Evolutionary conservation across 352 stramenopile species (phyloP).

Genomic region (Pythium chondricola): DNA sequence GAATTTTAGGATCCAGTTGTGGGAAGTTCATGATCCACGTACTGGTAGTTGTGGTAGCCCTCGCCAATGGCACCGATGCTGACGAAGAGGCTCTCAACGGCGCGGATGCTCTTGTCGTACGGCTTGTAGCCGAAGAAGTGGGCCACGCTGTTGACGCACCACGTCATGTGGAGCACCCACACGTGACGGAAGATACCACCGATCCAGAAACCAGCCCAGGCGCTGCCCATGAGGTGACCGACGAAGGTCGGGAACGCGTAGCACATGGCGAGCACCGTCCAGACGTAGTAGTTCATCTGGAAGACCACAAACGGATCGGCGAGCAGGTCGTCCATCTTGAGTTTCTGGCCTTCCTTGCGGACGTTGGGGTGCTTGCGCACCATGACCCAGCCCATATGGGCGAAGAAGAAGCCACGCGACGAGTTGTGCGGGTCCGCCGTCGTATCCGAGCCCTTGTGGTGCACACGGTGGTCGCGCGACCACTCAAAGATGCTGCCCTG

Average conservation of each 20-base stretch:
- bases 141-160: constrained; percentile 97
- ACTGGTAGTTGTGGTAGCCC: constrained; percentile 99
- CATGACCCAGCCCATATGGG: constrained; percentile 99
- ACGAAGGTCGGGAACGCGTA: constrained; percentile 93
- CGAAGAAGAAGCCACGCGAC: constrained; percentile 97
- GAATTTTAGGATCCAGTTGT: not conserved
- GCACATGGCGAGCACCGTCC: constrained; percentile 93
- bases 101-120: constrained; percentile 94
- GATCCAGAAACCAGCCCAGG: constrained; percentile 95
- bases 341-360: constrained; percentile 83
- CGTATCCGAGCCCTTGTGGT: constrained; percentile 98
- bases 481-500: constrained; percentile 98
- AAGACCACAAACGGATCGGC: constrained; percentile 93
- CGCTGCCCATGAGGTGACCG: constrained; percentile 85
- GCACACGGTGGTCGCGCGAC: constrained; percentile 97
- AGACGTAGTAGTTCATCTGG: constrained; percentile 93
- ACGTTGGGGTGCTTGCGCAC: constrained; percentile 96
- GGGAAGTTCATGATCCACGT: no score
- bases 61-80: constrained; percentile 94
- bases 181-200: constrained; percentile 94
- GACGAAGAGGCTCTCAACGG: constrained; percentile 96
- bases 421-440: constrained; percentile 95
- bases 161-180: constrained; percentile 97
- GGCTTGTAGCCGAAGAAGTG: constrained; percentile 99
- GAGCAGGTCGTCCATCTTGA: constrained; percentile 94